Evolutionary conservation across 345 rosid genomes (phyloP).

Genomic region (Clarkia xantiana): DNA sequence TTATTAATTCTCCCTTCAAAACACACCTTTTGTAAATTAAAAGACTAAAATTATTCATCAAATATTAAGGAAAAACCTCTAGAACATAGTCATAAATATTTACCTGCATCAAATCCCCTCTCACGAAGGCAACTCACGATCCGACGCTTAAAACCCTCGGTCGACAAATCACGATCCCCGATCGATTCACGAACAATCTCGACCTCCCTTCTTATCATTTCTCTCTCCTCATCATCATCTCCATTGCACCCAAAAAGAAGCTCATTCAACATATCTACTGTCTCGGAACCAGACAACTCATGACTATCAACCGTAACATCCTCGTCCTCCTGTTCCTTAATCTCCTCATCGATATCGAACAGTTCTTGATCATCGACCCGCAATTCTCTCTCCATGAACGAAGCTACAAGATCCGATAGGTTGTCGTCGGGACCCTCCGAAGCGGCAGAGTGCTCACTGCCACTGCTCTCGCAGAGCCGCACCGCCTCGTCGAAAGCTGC

Average conservation of each 20-base stretch:
- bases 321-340: background rate
- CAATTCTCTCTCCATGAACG: slow-evolving; percentile 45
- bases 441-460: slow-evolving; percentile 43
- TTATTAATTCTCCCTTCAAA: too few species aligned
- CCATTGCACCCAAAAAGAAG: slow-evolving; percentile 1
- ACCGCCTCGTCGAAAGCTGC: slow-evolving; percentile 31
- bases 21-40: too few species aligned
- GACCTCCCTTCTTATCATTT: slow-evolving; percentile 18
- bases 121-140: slow-evolving; percentile 47
- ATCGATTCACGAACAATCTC: slow-evolving; percentile 13
- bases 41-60: too few species aligned
- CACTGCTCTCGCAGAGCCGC: slow-evolving; percentile 42
- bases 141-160: slow-evolving; percentile 21
- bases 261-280: slow-evolving; percentile 2
- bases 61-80: too few species aligned
- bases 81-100: background rate
- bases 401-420: slow-evolving; percentile 65
- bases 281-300: background rate
- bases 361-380: background rate
- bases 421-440: slow-evolving; percentile 23
- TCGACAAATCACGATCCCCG: slow-evolving; percentile 18
- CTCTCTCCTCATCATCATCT: slow-evolving; percentile 8
- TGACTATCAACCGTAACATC: background rate
- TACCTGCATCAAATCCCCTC: slow-evolving; percentile 65
- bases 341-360: background rate